Evolutionary conservation across 129 eudicot species (phyloP).

Genomic region (Silybum marianum): DNA sequence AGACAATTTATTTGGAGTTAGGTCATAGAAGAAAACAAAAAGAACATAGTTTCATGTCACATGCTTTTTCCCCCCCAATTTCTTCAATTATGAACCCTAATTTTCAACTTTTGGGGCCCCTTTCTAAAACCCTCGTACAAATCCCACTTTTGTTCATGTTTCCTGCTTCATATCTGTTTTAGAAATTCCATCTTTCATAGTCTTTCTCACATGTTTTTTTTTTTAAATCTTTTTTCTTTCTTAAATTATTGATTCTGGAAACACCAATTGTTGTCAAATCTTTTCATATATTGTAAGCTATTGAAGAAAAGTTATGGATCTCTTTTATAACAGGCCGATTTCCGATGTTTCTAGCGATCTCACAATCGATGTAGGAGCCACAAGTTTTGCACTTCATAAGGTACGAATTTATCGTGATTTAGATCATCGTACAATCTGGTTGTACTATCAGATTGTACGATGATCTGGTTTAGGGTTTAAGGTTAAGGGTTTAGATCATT

Average conservation of each 20-base stretch:
- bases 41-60: slow-evolving; percentile 29
- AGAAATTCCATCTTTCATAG: too few species aligned
- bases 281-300: neutral
- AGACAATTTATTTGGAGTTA: slow-evolving; percentile 13
- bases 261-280: neutral
- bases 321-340: slow-evolving; percentile 76
- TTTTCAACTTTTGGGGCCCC: slow-evolving; percentile 13
- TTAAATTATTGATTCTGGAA: neutral
- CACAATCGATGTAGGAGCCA: slow-evolving; percentile 72
- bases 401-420: slow-evolving; percentile 36
- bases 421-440: neutral
- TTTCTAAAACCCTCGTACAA: neutral
- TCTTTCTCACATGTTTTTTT: neutral
- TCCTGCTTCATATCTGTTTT: neutral
- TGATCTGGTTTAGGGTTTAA: neutral
- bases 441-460: neutral
- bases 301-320: neutral
- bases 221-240: too few species aligned
- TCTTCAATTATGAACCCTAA: slow-evolving; percentile 27
- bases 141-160: slow-evolving; percentile 9
- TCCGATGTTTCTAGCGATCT: slow-evolving; percentile 98
- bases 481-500: neutral
- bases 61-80: slow-evolving; percentile 13
- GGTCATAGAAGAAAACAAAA: slow-evolving; percentile 29
- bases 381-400: slow-evolving; percentile 93